Base-by-base conservation (phyloP, 1,284 basidiomycete genomes). In the Apiotrichum brassicae region DNA sequence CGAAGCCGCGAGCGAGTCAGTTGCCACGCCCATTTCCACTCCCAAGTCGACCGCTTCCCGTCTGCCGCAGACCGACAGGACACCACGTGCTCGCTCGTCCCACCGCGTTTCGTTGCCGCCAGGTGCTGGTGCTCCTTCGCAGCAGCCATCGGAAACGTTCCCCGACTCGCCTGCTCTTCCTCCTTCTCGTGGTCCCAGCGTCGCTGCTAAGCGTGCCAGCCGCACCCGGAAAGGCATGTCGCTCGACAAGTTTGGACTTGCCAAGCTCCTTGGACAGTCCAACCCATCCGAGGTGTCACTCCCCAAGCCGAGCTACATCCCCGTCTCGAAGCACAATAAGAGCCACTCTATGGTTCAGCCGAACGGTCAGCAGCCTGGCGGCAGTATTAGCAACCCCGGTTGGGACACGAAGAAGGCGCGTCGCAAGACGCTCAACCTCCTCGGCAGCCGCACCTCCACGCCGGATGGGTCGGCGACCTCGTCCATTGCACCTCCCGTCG, bases 201-300 rank as follows among this genome's bases (percentile, higher is more conserved):
- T 47, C 3, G 37, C 47, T 6, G 42, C 51, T 8, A 55, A 59
- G 33, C 64, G 64, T n/a, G 70, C 76, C 28, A 76, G 62, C 14
- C 58, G 81, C 26, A 78, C 81, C 56, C 73, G 78, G 55, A 80
- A 80, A 53, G 82, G 82, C 11, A 66, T 84, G 53, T 86, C 84
- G 0, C 76, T 85, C 56, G 85, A 86, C 75, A 84, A 84, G 65
- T 83, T 86, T 62, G 82, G 81, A n/a, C 76, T 86, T 12, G 78
- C 81, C 43, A 82, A 82, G 66, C 76, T 86, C 41, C 79, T 86
- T 22, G 53, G 60, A 55, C 59, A 58, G 58, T 28, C 62, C 52
- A 59, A 30, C 36, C 40, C 51, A 3, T 28, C 33, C 7, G 38
- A 45, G 16, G 34, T 23, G 28, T 8, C 43, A 8, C 13, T 25